phyloP scores from a whole-genome alignment of 2,329 filamentous ascomycete species.

The Cordyceps militaris region DNA sequence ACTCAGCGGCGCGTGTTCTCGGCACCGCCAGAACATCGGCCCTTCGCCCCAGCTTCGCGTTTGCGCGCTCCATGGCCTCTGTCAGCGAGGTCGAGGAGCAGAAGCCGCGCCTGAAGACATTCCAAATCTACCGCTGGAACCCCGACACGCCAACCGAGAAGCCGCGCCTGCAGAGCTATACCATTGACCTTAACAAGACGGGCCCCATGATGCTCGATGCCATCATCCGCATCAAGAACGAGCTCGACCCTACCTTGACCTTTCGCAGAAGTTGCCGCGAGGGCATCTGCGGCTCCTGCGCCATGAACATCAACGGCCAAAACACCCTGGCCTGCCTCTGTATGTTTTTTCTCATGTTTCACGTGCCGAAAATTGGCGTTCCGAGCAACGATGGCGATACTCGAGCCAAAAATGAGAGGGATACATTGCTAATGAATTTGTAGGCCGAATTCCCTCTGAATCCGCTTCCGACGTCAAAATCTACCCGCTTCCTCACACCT shows the following conservation, averaged over 20 bases:
- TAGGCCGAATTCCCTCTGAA: slow-evolving; percentile 90
- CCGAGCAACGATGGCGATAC: not conserved
- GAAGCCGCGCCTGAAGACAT: slow-evolving; percentile 76
- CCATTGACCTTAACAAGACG: slow-evolving; percentile 95
- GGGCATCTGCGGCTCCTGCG: slow-evolving; percentile 96
- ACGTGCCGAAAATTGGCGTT: not conserved
- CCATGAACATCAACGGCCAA: slow-evolving; percentile 99
- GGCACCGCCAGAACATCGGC: slow-evolving; percentile 36
- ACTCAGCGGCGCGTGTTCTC: slow-evolving; percentile 45
- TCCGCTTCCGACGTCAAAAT: slow-evolving; percentile 77
- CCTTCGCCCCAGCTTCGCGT: slow-evolving; percentile 34
- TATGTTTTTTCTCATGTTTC: slow-evolving; percentile 44
- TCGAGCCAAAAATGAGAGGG: not conserved
- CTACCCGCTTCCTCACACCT: slow-evolving; percentile 96
- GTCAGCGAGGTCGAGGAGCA: slow-evolving; percentile 52
- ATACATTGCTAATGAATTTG: slow-evolving; percentile 22
- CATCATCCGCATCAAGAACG: slow-evolving; percentile 97
- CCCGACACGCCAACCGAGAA: slow-evolving; percentile 88
- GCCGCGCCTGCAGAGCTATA: slow-evolving; percentile 92
- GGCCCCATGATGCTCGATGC: slow-evolving; percentile 98
- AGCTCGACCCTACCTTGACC: slow-evolving; percentile 91
- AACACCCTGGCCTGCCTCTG: slow-evolving; percentile 97
- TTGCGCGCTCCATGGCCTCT: slow-evolving; percentile 48
- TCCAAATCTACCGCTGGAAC: slow-evolving; percentile 99
- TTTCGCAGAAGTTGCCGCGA: slow-evolving; percentile 95